Conservation (phyloP, 495 filamentous ascomycete species). For the Clavariopsis aquatica region DNA sequence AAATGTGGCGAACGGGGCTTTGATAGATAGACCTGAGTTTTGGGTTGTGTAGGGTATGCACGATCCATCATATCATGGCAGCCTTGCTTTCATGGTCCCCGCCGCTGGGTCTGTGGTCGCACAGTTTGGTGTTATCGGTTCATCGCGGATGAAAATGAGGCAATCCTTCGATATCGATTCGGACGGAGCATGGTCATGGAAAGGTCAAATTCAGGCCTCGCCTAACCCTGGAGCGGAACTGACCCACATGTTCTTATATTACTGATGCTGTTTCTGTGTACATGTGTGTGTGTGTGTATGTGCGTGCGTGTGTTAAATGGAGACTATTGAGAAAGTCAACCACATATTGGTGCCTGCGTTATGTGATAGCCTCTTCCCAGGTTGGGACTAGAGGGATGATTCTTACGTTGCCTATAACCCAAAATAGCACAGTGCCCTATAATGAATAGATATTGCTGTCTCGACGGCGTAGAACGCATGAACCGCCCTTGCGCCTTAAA, state of each 20-base stretch:
- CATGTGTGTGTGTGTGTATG: too few species aligned
- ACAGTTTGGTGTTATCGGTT: neutral
- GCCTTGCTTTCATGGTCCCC: conserved; percentile 1
- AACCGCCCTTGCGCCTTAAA: neutral
- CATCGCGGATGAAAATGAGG: neutral
- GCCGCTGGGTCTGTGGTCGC: neutral
- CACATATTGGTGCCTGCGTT: neutral
- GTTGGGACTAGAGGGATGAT: neutral
- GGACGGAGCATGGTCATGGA: neutral
- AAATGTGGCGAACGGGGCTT: neutral
- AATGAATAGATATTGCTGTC: neutral
- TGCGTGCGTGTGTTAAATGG: neutral
- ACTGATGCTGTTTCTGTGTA: too few species aligned
- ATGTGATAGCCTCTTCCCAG: neutral
- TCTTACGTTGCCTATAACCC: neutral
- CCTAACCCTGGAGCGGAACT: neutral
- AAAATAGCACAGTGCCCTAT: neutral
- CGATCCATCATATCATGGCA: neutral
- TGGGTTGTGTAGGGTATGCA: neutral
- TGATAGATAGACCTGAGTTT: neutral
- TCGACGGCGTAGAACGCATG: neutral
- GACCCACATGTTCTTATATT: neutral
- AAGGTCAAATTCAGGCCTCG: neutral
- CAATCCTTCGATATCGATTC: neutral
- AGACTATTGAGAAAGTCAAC: neutral